A percentile compares a stretch with the other conserved stretches of the same genome.
Conservation (phyloP, 805 yeast genomes). For the Yamadazyma insecticola region DNA sequence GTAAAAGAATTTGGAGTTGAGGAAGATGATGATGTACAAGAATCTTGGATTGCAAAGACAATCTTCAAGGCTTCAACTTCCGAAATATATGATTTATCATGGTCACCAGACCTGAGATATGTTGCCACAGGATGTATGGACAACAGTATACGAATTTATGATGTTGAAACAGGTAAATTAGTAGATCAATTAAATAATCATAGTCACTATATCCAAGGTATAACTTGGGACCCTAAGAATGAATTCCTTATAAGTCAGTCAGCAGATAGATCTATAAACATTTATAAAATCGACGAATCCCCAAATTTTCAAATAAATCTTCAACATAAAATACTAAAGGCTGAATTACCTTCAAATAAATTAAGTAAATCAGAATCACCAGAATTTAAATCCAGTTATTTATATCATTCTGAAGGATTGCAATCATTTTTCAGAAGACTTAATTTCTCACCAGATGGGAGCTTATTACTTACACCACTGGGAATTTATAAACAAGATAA, state of each 20-base stretch:
- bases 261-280: slow-evolving; percentile 77
- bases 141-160: slow-evolving; percentile 68
- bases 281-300: slow-evolving; percentile 46
- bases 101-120: slow-evolving; percentile 83
- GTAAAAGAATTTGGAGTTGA: slow-evolving; percentile 59
- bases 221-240: slow-evolving; percentile 88
- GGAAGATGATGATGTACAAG: slow-evolving; percentile 54
- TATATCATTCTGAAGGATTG: slow-evolving; percentile 82
- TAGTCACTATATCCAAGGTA: slow-evolving; percentile 90
- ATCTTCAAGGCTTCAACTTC: slow-evolving; percentile 57
- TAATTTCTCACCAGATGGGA: slow-evolving; percentile 88
- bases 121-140: slow-evolving; percentile 93
- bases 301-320: slow-evolving; percentile 1
- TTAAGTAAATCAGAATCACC: slow-evolving; percentile 1
- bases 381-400: slow-evolving; percentile 4
- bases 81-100: slow-evolving; percentile 85
- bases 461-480: slow-evolving; percentile 69
- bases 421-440: slow-evolving; percentile 88
- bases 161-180: slow-evolving; percentile 51
- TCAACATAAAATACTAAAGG: slow-evolving; percentile 12
- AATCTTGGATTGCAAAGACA: slow-evolving; percentile 67
- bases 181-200: slow-evolving; percentile 66
- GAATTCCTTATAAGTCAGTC: slow-evolving; percentile 80
- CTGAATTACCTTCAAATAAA: slow-evolving; percentile 9
- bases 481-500: slow-evolving; percentile 43